phyloP scores from a whole-genome alignment of 768 basidiomycete genomes.

The Infundibulicybe gibba region DNA sequence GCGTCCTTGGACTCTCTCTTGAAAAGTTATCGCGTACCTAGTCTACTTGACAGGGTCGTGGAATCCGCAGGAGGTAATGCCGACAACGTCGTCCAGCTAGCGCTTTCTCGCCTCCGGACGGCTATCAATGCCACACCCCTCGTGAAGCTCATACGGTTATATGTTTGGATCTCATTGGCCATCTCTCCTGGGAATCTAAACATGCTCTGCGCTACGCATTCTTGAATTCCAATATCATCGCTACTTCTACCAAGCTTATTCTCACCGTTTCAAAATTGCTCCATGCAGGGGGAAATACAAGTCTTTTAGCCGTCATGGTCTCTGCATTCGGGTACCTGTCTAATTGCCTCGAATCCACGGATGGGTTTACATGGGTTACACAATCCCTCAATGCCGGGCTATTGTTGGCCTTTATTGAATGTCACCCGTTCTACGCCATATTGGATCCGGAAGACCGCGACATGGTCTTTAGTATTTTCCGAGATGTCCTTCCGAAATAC shows the following conservation, averaged over 20 bases:
- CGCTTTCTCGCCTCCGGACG: constrained; percentile 20
- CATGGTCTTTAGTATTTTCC: constrained; percentile 22
- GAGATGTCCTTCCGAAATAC: constrained; percentile 25
- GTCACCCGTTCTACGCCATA: constrained; percentile 19
- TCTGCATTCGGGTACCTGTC: constrained; percentile 24
- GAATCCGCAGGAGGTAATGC: constrained; percentile 20
- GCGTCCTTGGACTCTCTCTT: constrained; percentile 28
- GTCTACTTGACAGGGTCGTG: constrained; percentile 24
- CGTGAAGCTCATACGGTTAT: constrained; percentile 15
- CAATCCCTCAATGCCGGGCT: constrained; percentile 28
- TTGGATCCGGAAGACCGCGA: constrained; percentile 23
- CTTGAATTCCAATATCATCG: constrained; percentile 24
- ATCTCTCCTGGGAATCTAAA: constrained; percentile 19
- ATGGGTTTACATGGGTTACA: constrained; percentile 32
- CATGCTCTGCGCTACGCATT: constrained; percentile 29
- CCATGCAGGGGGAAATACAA: constrained; percentile 11
- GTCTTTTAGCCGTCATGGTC: constrained; percentile 20
- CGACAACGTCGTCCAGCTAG: constrained; percentile 21
- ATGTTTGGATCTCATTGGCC: constrained; percentile 26
- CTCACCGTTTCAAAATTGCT: constrained; percentile 18
- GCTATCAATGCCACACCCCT: constrained; percentile 14
- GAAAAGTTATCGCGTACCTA: constrained; percentile 7
- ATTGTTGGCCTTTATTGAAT: constrained; percentile 22
- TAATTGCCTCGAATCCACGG: constrained; percentile 32
- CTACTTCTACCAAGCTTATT: constrained; percentile 24